A percentile compares a stretch with the other conserved stretches of the same genome.
Evolutionary conservation across 352 stramenopile genomes (phyloP).

Genomic region (Globisporangium recalcitrans): DNA sequence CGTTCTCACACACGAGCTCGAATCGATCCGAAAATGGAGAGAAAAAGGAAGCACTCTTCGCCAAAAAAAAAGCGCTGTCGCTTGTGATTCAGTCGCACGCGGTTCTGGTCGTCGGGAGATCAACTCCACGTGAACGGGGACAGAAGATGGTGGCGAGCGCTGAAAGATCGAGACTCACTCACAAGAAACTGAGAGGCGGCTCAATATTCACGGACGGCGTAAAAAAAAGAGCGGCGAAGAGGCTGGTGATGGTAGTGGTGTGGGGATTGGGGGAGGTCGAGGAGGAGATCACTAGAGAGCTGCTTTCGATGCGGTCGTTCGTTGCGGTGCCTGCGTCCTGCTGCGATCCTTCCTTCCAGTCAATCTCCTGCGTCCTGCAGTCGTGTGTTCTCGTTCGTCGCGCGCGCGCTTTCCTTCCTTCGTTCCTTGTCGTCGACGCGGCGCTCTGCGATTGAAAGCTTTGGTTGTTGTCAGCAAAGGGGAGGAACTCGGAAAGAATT

Average conservation of each 20-base stretch:
- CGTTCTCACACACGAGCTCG: neutral
- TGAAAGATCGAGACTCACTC: conserved; percentile 1
- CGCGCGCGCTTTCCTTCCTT: conserved; percentile 2
- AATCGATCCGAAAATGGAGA: neutral
- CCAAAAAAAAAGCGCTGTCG: conserved; percentile 8
- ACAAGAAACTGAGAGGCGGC: neutral
- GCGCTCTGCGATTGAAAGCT: conserved; percentile 7
- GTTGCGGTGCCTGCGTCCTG: neutral
- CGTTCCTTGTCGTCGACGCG: conserved; percentile 12
- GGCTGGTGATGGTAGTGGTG: neutral
- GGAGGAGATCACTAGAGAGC: neutral
- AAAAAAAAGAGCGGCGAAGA: conserved; percentile 12
- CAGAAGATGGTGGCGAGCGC: neutral
- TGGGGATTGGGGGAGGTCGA: neutral
- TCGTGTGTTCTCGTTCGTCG: conserved; percentile 1
- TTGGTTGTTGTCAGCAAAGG: neutral
- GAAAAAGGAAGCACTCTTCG: conserved; percentile 1
- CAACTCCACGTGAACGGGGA: neutral
- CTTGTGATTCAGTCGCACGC: neutral
- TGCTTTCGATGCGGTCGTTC: neutral
- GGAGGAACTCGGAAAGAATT: conserved; percentile 26
- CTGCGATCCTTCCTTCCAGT: conserved; percentile 2
- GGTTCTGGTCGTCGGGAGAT: neutral
- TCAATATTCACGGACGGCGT: conserved; percentile 1
- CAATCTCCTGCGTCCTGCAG: neutral